Conservation (phyloP, 768 basidiomycete species). For the Amanita muscaria region DNA sequence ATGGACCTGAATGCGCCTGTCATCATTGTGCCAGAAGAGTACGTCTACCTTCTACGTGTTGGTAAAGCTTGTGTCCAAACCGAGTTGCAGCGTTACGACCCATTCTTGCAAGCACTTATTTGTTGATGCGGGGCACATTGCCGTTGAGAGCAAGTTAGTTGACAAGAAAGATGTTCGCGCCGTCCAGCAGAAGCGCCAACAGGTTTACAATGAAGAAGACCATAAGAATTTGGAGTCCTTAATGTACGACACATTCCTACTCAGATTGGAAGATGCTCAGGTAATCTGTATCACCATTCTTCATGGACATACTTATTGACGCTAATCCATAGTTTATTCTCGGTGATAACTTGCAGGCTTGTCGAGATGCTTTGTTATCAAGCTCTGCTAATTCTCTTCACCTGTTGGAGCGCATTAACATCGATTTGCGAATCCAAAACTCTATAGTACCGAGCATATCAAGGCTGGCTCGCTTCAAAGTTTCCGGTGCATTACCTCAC, state of each 20-base stretch:
- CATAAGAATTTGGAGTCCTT: slow-evolving; percentile 77
- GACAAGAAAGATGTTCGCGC: slow-evolving; percentile 72
- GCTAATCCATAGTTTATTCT: slow-evolving; percentile 65
- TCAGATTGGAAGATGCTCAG: slow-evolving; percentile 85
- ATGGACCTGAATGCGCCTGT: slow-evolving; percentile 96
- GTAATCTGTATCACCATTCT: slow-evolving; percentile 35
- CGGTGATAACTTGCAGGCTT: slow-evolving; percentile 74
- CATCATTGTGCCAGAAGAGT: slow-evolving; percentile 96
- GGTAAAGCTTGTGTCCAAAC: slow-evolving; percentile 8
- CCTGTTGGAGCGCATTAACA: slow-evolving; percentile 85
- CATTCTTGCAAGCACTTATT: slow-evolving; percentile 78
- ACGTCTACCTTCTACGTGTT: slow-evolving; percentile 13
- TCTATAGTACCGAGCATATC: slow-evolving; percentile 84
- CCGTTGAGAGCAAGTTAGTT: slow-evolving; percentile 84
- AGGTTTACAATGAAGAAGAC: slow-evolving; percentile 82
- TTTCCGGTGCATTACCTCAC: slow-evolving; percentile 80
- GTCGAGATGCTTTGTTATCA: slow-evolving; percentile 67
- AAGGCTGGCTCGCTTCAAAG: slow-evolving; percentile 81
- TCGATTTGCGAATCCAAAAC: slow-evolving; percentile 83
- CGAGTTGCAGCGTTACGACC: slow-evolving; percentile 53
- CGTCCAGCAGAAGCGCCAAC: slow-evolving; percentile 75
- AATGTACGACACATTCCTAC: slow-evolving; percentile 89
- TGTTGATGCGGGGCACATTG: slow-evolving; percentile 93
- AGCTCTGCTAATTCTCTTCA: slow-evolving; percentile 58
- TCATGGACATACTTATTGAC: slow-evolving; percentile 20